These are phyloP conservation scores for Datura wrightii DNA, from an alignment of 257 asterid species.

Conservation along the genomic window DNA sequence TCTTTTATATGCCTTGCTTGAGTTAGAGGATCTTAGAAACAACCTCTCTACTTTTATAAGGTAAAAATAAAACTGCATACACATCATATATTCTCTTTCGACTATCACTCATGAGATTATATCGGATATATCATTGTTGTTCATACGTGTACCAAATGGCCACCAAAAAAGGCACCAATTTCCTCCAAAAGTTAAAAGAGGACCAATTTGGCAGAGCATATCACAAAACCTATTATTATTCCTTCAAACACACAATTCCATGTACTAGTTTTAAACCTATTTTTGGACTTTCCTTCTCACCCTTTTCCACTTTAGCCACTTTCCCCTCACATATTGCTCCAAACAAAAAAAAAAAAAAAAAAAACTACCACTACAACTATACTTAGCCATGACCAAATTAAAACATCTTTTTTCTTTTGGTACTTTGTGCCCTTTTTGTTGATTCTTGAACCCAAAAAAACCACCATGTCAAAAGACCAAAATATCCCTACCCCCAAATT, in stretches of 20 bases:
- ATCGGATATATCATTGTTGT: too few species aligned
- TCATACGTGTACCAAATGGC: constrained; percentile 37
- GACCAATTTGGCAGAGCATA: constrained; percentile 52
- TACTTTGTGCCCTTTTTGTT: constrained; percentile 48
- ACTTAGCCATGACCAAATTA: constrained; percentile 52
- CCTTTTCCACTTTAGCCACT: constrained; percentile 54
- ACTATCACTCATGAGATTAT: too few species aligned
- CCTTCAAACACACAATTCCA: constrained; percentile 78
- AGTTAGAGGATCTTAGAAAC: too few species aligned
- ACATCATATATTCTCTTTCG: too few species aligned
- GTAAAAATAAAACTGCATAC: too few species aligned
- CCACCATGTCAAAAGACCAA: neutral
- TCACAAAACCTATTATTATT: constrained; percentile 65
- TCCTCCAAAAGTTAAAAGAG: constrained; percentile 41
- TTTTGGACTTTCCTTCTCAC: constrained; percentile 51
- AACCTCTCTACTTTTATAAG: too few species aligned
- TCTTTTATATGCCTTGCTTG: too few species aligned
- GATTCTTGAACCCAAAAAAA: constrained; percentile 48
- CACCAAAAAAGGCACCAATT: constrained; percentile 52
- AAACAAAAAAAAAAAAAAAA: neutral
- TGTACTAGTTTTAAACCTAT: constrained; percentile 55
- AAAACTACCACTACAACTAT: constrained; percentile 39
- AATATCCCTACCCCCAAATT: neutral
- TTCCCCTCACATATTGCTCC: constrained; percentile 37
- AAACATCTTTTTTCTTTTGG: constrained; percentile 59